A percentile compares a stretch with the other conserved stretches of the same genome.
phyloP scores from a whole-genome alignment of 2,329 filamentous ascomycete genomes.

The Phyllosticta paracitricarpa region DNA sequence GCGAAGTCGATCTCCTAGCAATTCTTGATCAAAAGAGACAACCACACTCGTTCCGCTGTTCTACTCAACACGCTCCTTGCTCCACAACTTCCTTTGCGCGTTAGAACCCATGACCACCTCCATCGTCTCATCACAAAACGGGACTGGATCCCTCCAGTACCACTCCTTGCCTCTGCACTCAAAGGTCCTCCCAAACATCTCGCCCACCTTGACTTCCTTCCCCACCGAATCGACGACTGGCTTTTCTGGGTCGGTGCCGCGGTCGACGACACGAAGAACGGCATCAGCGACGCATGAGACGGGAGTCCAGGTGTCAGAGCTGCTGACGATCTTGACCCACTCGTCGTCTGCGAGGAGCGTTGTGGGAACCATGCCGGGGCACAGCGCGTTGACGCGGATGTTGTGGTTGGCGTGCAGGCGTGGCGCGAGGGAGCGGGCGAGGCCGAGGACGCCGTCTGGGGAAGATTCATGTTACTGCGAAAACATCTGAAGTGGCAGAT shows the following conservation, averaged over 20 bases:
- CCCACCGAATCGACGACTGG: neutral
- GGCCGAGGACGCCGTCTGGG: slow-evolving; percentile 27
- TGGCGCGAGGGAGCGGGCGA: slow-evolving; percentile 29
- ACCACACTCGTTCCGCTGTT: too few species aligned
- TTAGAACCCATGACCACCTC: neutral
- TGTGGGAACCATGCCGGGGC: slow-evolving; percentile 29
- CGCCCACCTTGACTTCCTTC: neutral
- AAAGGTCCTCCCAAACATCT: neutral
- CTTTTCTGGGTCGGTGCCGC: slow-evolving; percentile 7
- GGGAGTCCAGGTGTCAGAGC: slow-evolving; percentile 24
- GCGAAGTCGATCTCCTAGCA: too few species aligned
- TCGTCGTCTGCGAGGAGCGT: slow-evolving; percentile 23
- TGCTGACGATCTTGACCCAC: slow-evolving; percentile 25
- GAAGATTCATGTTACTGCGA: neutral
- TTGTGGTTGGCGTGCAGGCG: slow-evolving; percentile 23
- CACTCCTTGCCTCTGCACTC: neutral
- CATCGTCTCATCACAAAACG: neutral
- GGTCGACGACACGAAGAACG: slow-evolving; percentile 23
- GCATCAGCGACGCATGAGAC: slow-evolving; percentile 20
- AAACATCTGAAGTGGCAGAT: neutral
- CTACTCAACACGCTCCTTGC: too few species aligned
- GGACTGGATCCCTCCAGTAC: neutral
- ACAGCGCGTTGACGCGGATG: slow-evolving; percentile 32
- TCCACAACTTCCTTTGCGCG: neutral
- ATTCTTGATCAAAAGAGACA: too few species aligned